Percentiles rank a stretch among this genome's conserved stretches.
Conservation (phyloP, 2,329 filamentous ascomycete genomes). For the Claviceps sp. region DNA sequence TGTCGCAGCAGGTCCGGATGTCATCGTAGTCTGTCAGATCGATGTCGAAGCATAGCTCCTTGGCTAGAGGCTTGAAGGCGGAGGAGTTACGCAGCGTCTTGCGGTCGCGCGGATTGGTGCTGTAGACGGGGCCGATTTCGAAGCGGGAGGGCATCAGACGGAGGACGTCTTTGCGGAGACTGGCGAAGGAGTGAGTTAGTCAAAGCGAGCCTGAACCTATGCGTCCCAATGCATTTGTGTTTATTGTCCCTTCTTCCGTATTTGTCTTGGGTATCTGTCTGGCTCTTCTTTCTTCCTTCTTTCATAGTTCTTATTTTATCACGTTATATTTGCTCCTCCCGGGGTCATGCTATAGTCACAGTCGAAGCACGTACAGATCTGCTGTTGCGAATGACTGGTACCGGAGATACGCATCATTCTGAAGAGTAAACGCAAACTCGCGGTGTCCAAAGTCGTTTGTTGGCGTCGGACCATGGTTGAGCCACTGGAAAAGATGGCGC, state of each 20-base stretch:
- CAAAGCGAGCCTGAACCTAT: too few species aligned
- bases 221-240: too few species aligned
- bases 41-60: constrained; percentile 98
- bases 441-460: constrained; percentile 81
- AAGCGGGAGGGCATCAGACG: constrained; percentile 83
- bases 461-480: constrained; percentile 82
- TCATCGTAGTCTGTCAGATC: constrained; percentile 99
- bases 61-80: constrained; percentile 75
- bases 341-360: too few species aligned
- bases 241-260: too few species aligned
- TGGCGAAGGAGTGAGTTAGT: constrained; percentile 16
- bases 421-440: constrained; percentile 92
- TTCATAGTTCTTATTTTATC: neutral
- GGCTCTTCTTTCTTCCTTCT: neutral
- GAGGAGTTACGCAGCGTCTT: constrained; percentile 72
- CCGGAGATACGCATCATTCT: constrained; percentile 80
- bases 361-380: constrained; percentile 29
- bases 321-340: neutral
- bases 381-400: constrained; percentile 59
- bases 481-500: constrained; percentile 89
- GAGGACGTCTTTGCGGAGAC: constrained; percentile 82
- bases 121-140: constrained; percentile 97
- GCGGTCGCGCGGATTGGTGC: constrained; percentile 81
- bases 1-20: constrained; percentile 86
- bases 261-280: too few species aligned